These are phyloP conservation scores for Diutina ranongensis DNA, from an alignment of 1,139 yeast species.

Conservation along the genomic window DNA sequence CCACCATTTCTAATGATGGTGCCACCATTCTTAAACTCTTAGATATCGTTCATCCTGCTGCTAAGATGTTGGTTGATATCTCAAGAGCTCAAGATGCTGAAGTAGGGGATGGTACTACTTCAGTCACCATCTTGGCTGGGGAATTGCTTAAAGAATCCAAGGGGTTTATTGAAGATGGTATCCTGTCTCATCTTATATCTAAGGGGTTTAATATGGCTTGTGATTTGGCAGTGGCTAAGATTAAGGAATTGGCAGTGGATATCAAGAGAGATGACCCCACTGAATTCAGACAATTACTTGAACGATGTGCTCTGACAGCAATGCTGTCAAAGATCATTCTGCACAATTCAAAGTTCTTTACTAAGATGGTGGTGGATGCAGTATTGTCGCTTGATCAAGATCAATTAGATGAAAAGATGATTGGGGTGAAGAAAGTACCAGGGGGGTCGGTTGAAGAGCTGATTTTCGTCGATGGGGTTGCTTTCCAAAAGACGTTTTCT, in stretches of 20 bases:
- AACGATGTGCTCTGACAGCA: slow-evolving; percentile 92
- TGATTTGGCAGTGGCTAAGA: slow-evolving; percentile 59
- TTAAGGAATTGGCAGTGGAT: slow-evolving; percentile 66
- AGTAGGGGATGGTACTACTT: slow-evolving; percentile 98
- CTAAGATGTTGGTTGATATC: slow-evolving; percentile 86
- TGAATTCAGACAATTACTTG: slow-evolving; percentile 65
- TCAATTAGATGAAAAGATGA: slow-evolving; percentile 77
- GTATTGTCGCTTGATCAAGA: slow-evolving; percentile 67
- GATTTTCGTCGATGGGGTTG: slow-evolving; percentile 82
- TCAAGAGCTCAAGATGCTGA: slow-evolving; percentile 97
- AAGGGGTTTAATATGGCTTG: slow-evolving; percentile 85
- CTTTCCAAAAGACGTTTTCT: slow-evolving; percentile 91
- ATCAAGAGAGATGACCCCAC: slow-evolving; percentile 27
- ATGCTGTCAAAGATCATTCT: slow-evolving; percentile 92
- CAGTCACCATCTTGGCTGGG: slow-evolving; percentile 90
- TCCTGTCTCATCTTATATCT: slow-evolving; percentile 77
- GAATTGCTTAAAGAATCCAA: slow-evolving; percentile 88
- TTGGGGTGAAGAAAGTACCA: slow-evolving; percentile 89
- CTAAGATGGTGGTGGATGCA: slow-evolving; percentile 95
- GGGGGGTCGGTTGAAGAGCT: slow-evolving; percentile 98
- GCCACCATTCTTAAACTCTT: slow-evolving; percentile 87
- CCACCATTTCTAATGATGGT: slow-evolving; percentile 96
- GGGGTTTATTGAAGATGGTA: slow-evolving; percentile 87
- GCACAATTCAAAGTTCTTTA: slow-evolving; percentile 78
- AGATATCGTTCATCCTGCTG: slow-evolving; percentile 98